Conservation (phyloP, 345 rosid genomes). For the Ceriops tagal region DNA sequence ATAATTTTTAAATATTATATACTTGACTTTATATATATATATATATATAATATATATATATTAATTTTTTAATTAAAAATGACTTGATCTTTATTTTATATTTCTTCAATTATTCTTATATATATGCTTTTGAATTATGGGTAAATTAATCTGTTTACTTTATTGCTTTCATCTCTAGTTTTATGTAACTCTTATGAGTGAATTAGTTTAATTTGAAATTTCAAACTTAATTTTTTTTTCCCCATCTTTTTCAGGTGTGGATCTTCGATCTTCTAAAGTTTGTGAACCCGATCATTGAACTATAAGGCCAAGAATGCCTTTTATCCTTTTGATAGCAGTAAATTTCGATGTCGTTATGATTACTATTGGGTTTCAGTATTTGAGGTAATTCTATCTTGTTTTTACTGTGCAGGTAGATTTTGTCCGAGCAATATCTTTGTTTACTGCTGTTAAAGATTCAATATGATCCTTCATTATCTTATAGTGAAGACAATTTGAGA, state of each 20-base stretch:
- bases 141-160: neutral
- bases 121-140: too few relatives aligned
- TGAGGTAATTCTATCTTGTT: slow-evolving; percentile 42
- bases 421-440: neutral
- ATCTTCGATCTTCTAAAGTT: slow-evolving; percentile 81
- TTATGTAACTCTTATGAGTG: neutral
- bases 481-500: too few relatives aligned
- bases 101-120: too few relatives aligned
- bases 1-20: too few relatives aligned
- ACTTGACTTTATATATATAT: too few relatives aligned
- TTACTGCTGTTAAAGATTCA: too few relatives aligned
- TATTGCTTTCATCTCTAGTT: neutral
- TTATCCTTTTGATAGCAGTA: slow-evolving; percentile 58
- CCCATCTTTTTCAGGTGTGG: slow-evolving; percentile 58
- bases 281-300: slow-evolving; percentile 73
- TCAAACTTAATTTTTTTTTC: neutral
- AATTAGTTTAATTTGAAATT: neutral
- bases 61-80: too few relatives aligned
- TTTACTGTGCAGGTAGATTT: neutral
- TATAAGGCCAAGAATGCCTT: slow-evolving; percentile 65
- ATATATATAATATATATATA: too few relatives aligned
- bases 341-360: slow-evolving; percentile 85
- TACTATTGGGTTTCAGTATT: slow-evolving; percentile 96
- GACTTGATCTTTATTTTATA: too few relatives aligned
- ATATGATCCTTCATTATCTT: too few relatives aligned